Conservation (phyloP, 306 rosid species). For the Dalbergia oliveri region DNA sequence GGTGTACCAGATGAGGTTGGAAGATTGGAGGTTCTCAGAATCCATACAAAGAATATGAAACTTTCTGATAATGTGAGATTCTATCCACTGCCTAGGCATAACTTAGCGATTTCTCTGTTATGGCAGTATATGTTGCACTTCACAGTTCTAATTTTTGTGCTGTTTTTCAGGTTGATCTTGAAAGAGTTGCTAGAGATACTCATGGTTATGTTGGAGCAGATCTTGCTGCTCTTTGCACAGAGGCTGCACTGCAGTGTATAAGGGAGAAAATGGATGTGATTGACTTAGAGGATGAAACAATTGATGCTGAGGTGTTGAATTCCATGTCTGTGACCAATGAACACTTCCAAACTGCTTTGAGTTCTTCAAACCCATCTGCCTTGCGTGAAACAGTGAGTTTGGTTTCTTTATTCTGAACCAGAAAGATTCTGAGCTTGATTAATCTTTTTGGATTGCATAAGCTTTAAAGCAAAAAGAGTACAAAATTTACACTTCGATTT, state of each 20-base stretch:
- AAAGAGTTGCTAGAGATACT: slow-evolving; percentile 68
- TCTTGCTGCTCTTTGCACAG: slow-evolving; percentile 77
- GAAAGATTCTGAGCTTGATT: neutral
- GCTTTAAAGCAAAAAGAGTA: neutral
- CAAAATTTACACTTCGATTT: neutral
- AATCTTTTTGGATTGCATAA: neutral
- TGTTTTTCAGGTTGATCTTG: slow-evolving; percentile 70
- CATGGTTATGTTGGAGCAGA: slow-evolving; percentile 79
- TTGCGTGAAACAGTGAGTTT: slow-evolving; percentile 78
- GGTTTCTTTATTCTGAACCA: slow-evolving; percentile 9
- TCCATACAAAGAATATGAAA: slow-evolving; percentile 79
- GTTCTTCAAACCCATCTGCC: slow-evolving; percentile 74
- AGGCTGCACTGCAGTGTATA: slow-evolving; percentile 80
- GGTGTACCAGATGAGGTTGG: slow-evolving; percentile 82
- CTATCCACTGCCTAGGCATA: neutral
- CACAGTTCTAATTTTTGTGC: neutral
- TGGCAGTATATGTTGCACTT: slow-evolving; percentile 4
- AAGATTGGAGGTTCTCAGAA: slow-evolving; percentile 74
- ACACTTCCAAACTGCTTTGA: slow-evolving; percentile 68
- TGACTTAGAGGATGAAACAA: slow-evolving; percentile 75
- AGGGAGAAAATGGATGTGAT: slow-evolving; percentile 79
- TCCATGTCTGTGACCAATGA: slow-evolving; percentile 76
- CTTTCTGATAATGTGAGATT: slow-evolving; percentile 69
- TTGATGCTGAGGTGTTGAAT: slow-evolving; percentile 75
- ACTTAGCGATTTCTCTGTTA: slow-evolving; percentile 10